These are phyloP conservation scores for Hortiboletus flavorubellus DNA, from an alignment of 768 basidiomycete genomes.

Conservation along the genomic window DNA sequence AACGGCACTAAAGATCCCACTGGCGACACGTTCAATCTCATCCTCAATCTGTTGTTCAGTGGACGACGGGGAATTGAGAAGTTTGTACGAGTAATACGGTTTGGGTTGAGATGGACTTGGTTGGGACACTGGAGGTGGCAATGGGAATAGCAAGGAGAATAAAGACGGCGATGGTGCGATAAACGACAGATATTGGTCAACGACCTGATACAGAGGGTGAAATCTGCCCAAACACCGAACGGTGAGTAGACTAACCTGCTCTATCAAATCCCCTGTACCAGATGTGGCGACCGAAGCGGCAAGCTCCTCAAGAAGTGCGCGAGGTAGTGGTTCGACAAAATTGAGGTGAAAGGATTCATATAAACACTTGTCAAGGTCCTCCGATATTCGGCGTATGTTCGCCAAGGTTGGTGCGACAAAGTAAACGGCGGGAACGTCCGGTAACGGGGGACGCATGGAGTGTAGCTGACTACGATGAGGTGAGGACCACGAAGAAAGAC, in stretches of 20 bases:
- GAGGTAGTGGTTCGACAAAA: slow-evolving; percentile 89
- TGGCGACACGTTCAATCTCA: slow-evolving; percentile 89
- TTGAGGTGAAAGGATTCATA: slow-evolving; percentile 95
- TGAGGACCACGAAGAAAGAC: slow-evolving; percentile 3
- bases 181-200: slow-evolving; percentile 97
- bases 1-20: slow-evolving; percentile 87
- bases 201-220: slow-evolving; percentile 49
- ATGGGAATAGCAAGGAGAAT: slow-evolving; percentile 81
- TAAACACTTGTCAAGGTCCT: slow-evolving; percentile 84
- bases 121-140: slow-evolving; percentile 36
- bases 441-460: slow-evolving; percentile 78
- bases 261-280: slow-evolving; percentile 76
- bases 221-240: background rate
- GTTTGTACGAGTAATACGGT: slow-evolving; percentile 66
- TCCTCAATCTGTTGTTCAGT: slow-evolving; percentile 88
- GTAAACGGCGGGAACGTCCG: slow-evolving; percentile 96
- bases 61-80: slow-evolving; percentile 89
- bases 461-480: slow-evolving; percentile 73
- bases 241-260: slow-evolving; percentile 51
- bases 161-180: slow-evolving; percentile 89
- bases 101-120: slow-evolving; percentile 35
- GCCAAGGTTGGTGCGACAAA: slow-evolving; percentile 87
- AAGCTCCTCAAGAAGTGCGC: slow-evolving; percentile 89
- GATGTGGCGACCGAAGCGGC: slow-evolving; percentile 84
- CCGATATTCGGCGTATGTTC: slow-evolving; percentile 88